phyloP scores from a whole-genome alignment of 2,329 filamentous ascomycete genomes.

The Samsoniella hepiali region DNA sequence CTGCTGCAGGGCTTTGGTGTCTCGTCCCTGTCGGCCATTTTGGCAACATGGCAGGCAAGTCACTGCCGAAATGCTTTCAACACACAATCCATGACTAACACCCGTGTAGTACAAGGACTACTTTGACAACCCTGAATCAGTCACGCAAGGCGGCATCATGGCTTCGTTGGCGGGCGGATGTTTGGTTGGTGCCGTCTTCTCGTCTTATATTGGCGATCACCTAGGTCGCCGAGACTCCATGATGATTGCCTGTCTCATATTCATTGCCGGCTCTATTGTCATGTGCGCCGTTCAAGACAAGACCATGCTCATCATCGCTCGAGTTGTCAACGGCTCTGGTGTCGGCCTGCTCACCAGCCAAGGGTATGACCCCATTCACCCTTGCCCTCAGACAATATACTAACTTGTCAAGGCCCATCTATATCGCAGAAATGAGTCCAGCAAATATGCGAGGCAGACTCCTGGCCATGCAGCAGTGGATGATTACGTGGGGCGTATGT shows the following conservation, averaged over 20 bases:
- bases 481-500: slow-evolving; percentile 23
- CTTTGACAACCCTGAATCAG: slow-evolving; percentile 43
- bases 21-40: slow-evolving; percentile 51
- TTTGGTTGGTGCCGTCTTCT: slow-evolving; percentile 39
- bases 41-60: slow-evolving; percentile 37
- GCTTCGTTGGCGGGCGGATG: slow-evolving; percentile 44
- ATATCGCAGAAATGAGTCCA: slow-evolving; percentile 57
- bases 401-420: slow-evolving; percentile 45
- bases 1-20: slow-evolving; percentile 50
- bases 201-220: slow-evolving; percentile 42
- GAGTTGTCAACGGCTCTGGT: slow-evolving; percentile 59
- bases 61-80: background rate
- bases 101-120: slow-evolving; percentile 41
- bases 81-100: background rate
- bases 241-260: slow-evolving; percentile 25
- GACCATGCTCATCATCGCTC: slow-evolving; percentile 44
- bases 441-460: slow-evolving; percentile 52
- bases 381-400: background rate
- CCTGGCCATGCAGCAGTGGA: slow-evolving; percentile 61
- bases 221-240: slow-evolving; percentile 35
- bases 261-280: slow-evolving; percentile 22
- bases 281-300: slow-evolving; percentile 24
- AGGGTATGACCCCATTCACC: slow-evolving; percentile 12
- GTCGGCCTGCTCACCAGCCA: slow-evolving; percentile 62
- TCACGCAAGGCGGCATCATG: slow-evolving; percentile 43